phyloP scores from a whole-genome alignment of 306 rosid species.

The Oxytropis ochrocephala region DNA sequence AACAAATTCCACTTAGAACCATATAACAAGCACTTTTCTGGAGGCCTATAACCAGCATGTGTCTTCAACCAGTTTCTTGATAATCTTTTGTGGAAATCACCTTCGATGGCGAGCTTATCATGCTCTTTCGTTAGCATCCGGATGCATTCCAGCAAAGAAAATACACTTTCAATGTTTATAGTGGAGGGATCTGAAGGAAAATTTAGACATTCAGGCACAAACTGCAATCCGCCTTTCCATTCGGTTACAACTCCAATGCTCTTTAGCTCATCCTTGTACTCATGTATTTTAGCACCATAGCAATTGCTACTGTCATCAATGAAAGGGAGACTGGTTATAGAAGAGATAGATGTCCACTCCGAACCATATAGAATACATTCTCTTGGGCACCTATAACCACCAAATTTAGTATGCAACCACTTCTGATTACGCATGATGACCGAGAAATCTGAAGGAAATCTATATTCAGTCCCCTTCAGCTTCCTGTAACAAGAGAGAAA shows the following conservation, averaged over 20 bases:
- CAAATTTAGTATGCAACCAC: conserved; percentile 54
- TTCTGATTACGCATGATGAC: conserved; percentile 1
- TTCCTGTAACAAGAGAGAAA: conserved; percentile 43
- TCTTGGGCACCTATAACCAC: conserved; percentile 33
- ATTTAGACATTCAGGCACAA: conserved; percentile 29
- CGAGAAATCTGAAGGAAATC: conserved; percentile 25
- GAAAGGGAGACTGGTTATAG: conserved; percentile 58
- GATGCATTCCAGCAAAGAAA: conserved; percentile 52
- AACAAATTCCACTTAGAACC: conserved; percentile 29
- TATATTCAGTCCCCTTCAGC: conserved; percentile 12
- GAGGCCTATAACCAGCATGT: conserved; percentile 41
- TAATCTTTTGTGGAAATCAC: conserved; percentile 22
- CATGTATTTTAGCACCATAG: conserved; percentile 37
- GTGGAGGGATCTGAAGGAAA: conserved; percentile 36
- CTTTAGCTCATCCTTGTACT: conserved; percentile 48
- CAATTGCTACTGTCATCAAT: conserved; percentile 42
- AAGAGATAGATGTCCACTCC: conserved; percentile 54
- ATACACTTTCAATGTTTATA: conserved; percentile 31
- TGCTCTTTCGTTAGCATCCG: neutral
- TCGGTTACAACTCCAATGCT: conserved; percentile 44
- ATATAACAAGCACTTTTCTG: conserved; percentile 45
- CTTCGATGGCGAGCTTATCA: conserved; percentile 9
- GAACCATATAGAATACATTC: conserved; percentile 54
- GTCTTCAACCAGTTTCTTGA: conserved; percentile 64
- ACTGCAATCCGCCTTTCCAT: conserved; percentile 38